phyloP scores from a whole-genome alignment of 257 asterid genomes.

The Agastache rugosa region DNA sequence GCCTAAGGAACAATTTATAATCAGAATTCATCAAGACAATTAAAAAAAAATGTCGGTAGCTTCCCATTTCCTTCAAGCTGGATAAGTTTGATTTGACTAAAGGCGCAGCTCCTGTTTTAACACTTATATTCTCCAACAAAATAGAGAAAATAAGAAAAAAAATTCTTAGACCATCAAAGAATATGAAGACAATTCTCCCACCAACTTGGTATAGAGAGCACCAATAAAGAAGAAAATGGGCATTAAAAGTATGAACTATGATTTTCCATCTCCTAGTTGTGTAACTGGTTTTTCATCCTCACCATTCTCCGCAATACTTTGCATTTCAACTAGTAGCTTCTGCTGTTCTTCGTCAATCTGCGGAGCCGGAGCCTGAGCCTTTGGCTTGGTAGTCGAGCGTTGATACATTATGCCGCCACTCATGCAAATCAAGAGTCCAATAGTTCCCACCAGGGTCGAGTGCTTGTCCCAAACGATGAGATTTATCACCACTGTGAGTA shows the following conservation, averaged over 20 bases:
- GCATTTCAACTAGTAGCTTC: constrained; percentile 77
- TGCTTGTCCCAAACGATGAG: constrained; percentile 91
- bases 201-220: constrained; percentile 5
- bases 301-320: constrained; percentile 43
- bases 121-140: neutral
- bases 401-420: constrained; percentile 88
- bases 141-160: neutral
- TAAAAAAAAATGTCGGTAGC: neutral
- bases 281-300: constrained; percentile 48
- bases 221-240: neutral
- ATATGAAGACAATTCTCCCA: neutral
- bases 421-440: constrained; percentile 93
- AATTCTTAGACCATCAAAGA: neutral
- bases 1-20: neutral
- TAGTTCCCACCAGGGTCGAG: constrained; percentile 78
- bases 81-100: too few relatives aligned
- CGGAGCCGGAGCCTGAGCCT: neutral
- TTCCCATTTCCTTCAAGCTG: neutral
- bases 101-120: too few relatives aligned
- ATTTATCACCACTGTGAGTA: constrained; percentile 91
- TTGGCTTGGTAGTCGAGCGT: constrained; percentile 69
- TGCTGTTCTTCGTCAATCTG: constrained; percentile 69
- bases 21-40: neutral
- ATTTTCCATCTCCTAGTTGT: constrained; percentile 51
- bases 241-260: constrained; percentile 36